Base-by-base conservation (phyloP, 345 rosid genomes). In the Alliaria petiolata region DNA sequence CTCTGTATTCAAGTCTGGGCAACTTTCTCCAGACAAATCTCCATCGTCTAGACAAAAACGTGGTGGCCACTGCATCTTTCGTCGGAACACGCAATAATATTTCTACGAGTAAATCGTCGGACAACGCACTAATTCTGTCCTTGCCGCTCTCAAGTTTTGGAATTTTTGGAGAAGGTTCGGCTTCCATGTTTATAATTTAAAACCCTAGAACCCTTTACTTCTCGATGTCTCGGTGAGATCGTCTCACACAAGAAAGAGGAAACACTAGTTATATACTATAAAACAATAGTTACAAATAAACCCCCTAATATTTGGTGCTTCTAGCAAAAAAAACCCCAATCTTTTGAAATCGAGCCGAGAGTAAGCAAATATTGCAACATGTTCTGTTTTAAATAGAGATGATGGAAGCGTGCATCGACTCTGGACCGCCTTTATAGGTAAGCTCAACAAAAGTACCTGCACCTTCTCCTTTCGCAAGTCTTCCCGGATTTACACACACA, bases 401-500 rank as follows among this genome's bases (percentile, higher is more conserved):
- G 49, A 91, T 68, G 33, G 95, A 87, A 68, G 89, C 95, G 31
- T 81, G 81, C 67, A 86, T 80, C 43, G 69, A 84, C 59, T 88
- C 87, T 20, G 87, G 83, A 77, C 80, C 72, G 7, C 90, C 88
- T 14, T 70, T 70, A 77, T 82, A 89, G 65, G 77, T 65, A 47
- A 91, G 85, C 83, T 91, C 95, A 8, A 69, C 90, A 55, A 95
- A 95, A 61, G 95, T 93, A 67, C 98, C 93, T 0, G 84, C 95
- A 0, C 93, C 89, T 83, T 87, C 93, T 71, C 97, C 98, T 78
- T 88, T 88, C 34, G 96, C 83, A 38, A 88, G 74, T 79, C 95
- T 84, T 76, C 97, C 96, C 1, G 98, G 98, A 78, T 93, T 91
- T 51, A 91, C 77, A 54, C 96, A 91, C 17, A 88, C 69, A 64